Conservation (phyloP, 2,329 filamentous ascomycete species). For the Taxawa tesnikishii region DNA sequence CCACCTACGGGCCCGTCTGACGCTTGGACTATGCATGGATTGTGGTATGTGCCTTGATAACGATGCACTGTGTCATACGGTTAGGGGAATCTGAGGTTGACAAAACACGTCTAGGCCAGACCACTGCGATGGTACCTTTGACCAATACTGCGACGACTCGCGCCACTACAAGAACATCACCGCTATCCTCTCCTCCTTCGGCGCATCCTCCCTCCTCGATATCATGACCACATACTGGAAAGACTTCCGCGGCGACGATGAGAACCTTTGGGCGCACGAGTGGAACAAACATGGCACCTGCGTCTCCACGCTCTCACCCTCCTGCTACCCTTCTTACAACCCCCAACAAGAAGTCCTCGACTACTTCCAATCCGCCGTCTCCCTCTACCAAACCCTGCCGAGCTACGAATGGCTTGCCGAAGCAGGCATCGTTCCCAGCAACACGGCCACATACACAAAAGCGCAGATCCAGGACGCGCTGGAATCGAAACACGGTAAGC, state of each 20-base stretch:
- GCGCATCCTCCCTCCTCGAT: constrained; percentile 43
- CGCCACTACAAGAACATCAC: constrained; percentile 56
- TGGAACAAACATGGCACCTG: constrained; percentile 65
- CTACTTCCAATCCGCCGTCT: constrained; percentile 55
- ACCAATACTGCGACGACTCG: constrained; percentile 49
- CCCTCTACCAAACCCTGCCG: constrained; percentile 53
- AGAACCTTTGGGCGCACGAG: constrained; percentile 58
- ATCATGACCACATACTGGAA: constrained; percentile 66
- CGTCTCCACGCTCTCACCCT: constrained; percentile 53
- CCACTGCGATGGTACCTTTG: constrained; percentile 56
- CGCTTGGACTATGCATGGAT: constrained; percentile 63
- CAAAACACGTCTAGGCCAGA: constrained; percentile 26
- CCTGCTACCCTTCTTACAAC: constrained; percentile 47
- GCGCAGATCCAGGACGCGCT: constrained; percentile 48
- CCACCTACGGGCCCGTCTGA: constrained; percentile 53
- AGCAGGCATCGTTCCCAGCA: constrained; percentile 47
- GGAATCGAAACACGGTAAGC: constrained; percentile 36
- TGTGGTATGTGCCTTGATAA: constrained; percentile 33
- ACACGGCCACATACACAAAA: constrained; percentile 45
- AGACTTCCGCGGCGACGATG: constrained; percentile 50
- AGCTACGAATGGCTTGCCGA: constrained; percentile 50
- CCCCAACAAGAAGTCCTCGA: constrained; percentile 53
- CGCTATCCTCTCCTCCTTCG: constrained; percentile 44
- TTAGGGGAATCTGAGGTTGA: neutral
- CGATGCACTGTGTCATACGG: constrained; percentile 8